phyloP scores from a whole-genome alignment of 495 filamentous ascomycete genomes.

The Penicillium ochrochloron region DNA sequence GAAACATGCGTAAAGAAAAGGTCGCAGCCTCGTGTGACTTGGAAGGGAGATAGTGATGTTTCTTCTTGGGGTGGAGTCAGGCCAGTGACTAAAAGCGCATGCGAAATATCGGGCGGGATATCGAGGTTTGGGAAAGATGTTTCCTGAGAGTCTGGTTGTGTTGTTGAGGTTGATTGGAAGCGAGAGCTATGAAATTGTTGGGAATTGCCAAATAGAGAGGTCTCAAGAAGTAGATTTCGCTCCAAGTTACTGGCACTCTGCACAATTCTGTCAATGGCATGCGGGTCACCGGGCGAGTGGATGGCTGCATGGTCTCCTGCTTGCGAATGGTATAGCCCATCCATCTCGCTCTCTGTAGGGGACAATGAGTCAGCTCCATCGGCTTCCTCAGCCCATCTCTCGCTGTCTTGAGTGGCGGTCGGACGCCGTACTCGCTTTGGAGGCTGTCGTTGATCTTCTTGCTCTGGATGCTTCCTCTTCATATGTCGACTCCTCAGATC shows the following conservation, averaged over 20 bases:
- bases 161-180: slow-evolving; percentile 3
- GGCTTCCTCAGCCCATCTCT: neutral
- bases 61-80: slow-evolving; percentile 28
- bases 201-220: slow-evolving; percentile 19
- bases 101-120: slow-evolving; percentile 1
- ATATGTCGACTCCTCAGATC: slow-evolving; percentile 42
- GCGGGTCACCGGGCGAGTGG: neutral
- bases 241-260: slow-evolving; percentile 20
- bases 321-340: neutral
- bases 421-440: slow-evolving; percentile 12
- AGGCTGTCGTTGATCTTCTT: slow-evolving; percentile 27
- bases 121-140: slow-evolving; percentile 9
- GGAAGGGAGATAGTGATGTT: slow-evolving; percentile 30
- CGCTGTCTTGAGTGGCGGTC: slow-evolving; percentile 12
- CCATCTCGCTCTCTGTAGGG: slow-evolving; percentile 6
- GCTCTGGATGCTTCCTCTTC: slow-evolving; percentile 43
- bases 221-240: slow-evolving; percentile 24
- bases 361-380: slow-evolving; percentile 6
- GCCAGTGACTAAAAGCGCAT: slow-evolving; percentile 20
- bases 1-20: slow-evolving; percentile 40
- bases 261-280: slow-evolving; percentile 18
- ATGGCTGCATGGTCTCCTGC: neutral
- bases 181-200: neutral
- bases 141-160: slow-evolving; percentile 5
- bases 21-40: slow-evolving; percentile 33